Percentiles rank a stretch among this genome's conserved stretches.
Conservation (phyloP, 2,329 filamentous ascomycete genomes). For the Pyrenophora teres region DNA sequence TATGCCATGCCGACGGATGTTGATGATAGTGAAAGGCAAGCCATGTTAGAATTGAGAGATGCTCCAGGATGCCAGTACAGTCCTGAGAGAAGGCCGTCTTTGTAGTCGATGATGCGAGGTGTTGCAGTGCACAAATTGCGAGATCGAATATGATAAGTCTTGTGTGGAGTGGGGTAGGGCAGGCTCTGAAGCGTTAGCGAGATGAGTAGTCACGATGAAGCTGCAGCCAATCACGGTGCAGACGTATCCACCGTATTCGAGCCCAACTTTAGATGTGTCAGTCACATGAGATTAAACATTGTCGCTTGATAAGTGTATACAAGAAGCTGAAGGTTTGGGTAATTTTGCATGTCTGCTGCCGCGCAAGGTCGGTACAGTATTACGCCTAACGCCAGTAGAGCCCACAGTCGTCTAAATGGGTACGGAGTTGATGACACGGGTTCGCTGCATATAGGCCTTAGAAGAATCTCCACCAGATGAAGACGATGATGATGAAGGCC, state of each 20-base stretch:
- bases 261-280: no score
- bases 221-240: constrained; percentile 2
- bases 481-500: constrained; percentile 79
- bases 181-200: constrained; percentile 10
- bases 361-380: neutral
- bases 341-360: constrained; percentile 22
- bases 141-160: constrained; percentile 8
- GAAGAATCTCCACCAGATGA: constrained; percentile 94
- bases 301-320: neutral
- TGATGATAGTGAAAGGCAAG: no score
- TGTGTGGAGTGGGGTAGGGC: constrained; percentile 10
- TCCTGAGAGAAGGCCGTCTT: neutral
- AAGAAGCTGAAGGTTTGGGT: constrained; percentile 17
- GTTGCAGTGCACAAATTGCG: neutral
- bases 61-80: neutral
- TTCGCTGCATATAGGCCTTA: constrained; percentile 45
- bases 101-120: neutral
- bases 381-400: constrained; percentile 17
- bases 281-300: neutral
- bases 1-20: no score
- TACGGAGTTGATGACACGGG: neutral
- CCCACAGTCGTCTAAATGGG: neutral
- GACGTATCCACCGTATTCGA: neutral
- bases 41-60: no score
- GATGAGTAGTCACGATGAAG: neutral